phyloP scores from a whole-genome alignment of 306 rosid species.

The Vicia faba region DNA sequence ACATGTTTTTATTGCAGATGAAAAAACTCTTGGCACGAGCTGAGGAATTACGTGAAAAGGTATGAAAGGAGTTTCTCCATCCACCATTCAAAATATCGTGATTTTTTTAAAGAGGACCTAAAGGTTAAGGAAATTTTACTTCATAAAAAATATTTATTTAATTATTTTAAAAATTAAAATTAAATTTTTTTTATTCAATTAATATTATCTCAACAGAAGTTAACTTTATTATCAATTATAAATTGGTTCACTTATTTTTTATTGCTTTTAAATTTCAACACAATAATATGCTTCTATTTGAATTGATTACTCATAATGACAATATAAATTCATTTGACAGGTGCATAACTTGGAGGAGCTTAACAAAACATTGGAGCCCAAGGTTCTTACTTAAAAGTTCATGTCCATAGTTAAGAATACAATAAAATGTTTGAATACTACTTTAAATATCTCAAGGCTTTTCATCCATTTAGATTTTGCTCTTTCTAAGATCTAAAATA shows the following conservation, averaged over 20 bases:
- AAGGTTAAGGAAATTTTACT: no score
- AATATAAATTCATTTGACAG: slow-evolving; percentile 35
- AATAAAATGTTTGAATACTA: background rate
- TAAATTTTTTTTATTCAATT: no score
- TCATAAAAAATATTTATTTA: no score
- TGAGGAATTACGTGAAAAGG: slow-evolving; percentile 63
- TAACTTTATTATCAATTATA: background rate
- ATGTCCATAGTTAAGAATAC: background rate
- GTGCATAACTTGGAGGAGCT: slow-evolving; percentile 51
- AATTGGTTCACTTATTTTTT: background rate
- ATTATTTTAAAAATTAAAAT: no score
- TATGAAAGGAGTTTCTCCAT: slow-evolving; percentile 11
- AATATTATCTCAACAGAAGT: background rate
- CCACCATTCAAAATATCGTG: no score
- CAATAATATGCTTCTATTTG: no score
- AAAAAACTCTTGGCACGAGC: slow-evolving; percentile 48
- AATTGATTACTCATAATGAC: background rate
- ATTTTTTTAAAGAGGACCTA: no score
- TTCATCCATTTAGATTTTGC: background rate
- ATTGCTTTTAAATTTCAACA: background rate
- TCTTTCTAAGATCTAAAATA: background rate
- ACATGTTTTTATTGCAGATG: slow-evolving; percentile 40
- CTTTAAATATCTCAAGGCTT: background rate
- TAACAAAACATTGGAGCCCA: slow-evolving; percentile 54
- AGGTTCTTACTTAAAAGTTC: slow-evolving; percentile 51